phyloP scores from a whole-genome alignment of 1,284 basidiomycete species.

The Cystobasidiaceae sp. region DNA sequence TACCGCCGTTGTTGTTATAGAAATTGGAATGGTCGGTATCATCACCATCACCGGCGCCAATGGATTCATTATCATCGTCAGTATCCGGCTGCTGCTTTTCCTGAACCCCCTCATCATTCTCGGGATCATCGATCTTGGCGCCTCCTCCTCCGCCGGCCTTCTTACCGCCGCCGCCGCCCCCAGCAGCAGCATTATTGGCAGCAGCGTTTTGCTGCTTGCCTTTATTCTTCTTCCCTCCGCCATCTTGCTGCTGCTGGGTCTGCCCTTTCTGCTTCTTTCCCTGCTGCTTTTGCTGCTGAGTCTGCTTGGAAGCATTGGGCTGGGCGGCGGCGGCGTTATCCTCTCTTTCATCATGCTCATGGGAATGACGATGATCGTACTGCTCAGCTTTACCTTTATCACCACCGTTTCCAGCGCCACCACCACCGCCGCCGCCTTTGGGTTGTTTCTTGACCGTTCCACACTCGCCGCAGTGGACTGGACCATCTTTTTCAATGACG shows the following conservation, averaged over 20 bases:
- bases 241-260: neutral
- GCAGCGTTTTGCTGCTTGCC: slow-evolving; percentile 11
- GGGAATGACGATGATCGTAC: too few species aligned
- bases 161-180: neutral
- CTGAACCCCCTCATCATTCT: too few species aligned
- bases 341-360: neutral
- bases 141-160: too few species aligned
- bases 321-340: neutral
- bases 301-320: neutral
- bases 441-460: slow-evolving; percentile 21
- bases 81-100: neutral
- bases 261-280: too few species aligned
- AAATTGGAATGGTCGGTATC: neutral
- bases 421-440: slow-evolving; percentile 1
- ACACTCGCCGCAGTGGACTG: slow-evolving; percentile 4
- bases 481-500: neutral
- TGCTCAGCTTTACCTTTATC: slow-evolving; percentile 7
- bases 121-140: too few species aligned
- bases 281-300: slow-evolving; percentile 24
- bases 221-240: slow-evolving; percentile 24
- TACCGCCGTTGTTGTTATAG: neutral
- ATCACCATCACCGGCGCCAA: neutral
- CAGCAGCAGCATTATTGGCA: neutral
- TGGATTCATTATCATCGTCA: slow-evolving; percentile 1
- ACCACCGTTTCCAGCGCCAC: neutral